Evolutionary conservation across 768 basidiomycete species (phyloP).

Genomic region (Tylopilus felleus): DNA sequence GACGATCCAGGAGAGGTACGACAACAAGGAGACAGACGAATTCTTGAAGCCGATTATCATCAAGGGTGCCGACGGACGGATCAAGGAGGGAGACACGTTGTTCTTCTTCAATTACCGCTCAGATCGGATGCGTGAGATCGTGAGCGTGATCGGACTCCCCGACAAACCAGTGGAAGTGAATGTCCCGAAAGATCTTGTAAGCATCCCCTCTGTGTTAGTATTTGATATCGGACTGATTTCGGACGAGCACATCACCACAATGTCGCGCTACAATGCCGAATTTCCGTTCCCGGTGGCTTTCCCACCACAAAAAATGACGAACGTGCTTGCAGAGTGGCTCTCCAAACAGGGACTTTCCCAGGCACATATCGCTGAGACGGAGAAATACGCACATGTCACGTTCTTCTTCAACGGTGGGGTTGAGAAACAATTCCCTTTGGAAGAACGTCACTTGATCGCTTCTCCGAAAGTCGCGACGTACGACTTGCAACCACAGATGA

Average conservation of each 20-base stretch:
- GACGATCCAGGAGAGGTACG: slow-evolving; percentile 70
- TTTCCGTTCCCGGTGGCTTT: slow-evolving; percentile 89
- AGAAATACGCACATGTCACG: slow-evolving; percentile 96
- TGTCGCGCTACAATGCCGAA: slow-evolving; percentile 90
- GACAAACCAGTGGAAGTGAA: slow-evolving; percentile 83
- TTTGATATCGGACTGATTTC: background rate
- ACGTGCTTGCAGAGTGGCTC: slow-evolving; percentile 93
- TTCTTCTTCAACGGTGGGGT: slow-evolving; percentile 99
- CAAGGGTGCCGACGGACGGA: slow-evolving; percentile 70
- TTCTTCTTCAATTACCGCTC: slow-evolving; percentile 99
- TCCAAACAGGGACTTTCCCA: slow-evolving; percentile 76
- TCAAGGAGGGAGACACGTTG: slow-evolving; percentile 85
- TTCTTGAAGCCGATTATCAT: slow-evolving; percentile 94
- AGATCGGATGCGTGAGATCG: slow-evolving; percentile 92
- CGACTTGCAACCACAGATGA: slow-evolving; percentile 89
- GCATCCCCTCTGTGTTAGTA: slow-evolving; percentile 19
- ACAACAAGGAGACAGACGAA: slow-evolving; percentile 87
- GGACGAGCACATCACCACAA: slow-evolving; percentile 77
- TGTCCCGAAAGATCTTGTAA: slow-evolving; percentile 75
- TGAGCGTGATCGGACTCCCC: slow-evolving; percentile 71
- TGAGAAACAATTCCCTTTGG: slow-evolving; percentile 83
- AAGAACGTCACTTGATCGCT: slow-evolving; percentile 84
- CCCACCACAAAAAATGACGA: slow-evolving; percentile 92
- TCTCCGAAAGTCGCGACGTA: slow-evolving; percentile 95
- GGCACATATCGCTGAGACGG: slow-evolving; percentile 94